Base-by-base conservation (phyloP, 495 filamentous ascomycete genomes). In the Aspergillus ellipticus region DNA sequence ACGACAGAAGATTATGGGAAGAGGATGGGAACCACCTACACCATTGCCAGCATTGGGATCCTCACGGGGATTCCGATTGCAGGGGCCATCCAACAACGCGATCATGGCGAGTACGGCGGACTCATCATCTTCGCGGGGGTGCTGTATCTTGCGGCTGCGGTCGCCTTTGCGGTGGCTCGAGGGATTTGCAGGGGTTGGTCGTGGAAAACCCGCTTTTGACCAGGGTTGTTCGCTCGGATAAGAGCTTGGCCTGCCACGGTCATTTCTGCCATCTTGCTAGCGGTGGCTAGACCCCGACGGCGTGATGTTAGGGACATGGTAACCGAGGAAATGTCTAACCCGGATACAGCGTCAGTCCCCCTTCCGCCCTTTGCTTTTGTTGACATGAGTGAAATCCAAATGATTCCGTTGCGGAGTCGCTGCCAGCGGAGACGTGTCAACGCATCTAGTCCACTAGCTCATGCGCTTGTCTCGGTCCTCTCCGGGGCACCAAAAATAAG, bases 11-110 rank as follows among this genome's bases (percentile, higher is more conserved):
- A 85, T 16, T 87, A 82, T 57, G 85, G 85, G 1, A 74, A 81
- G 59, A 81, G 81, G 48, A 86, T 81, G 58, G 86, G 82, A 1
- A 86, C 83, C 0, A 77, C 76, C 16, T 88, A 83, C 57, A 80
- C 77, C 0, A 55, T 88, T 4, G 79, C 80, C 5, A 82, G 79
- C 22, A 56, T 87, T 49, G 83, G 81, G 4, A 79, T 74, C 2
- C 73, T 96, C 19, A 89, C 83, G 5, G 88, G 88, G 3, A 82
- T 95, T 24, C 90, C 91, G 1, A 91, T 96, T 56, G 90, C 85
- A 0, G 92, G 92, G 0, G 64, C 66, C 16, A 69, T 73, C 35
- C 56, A 64, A 26, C 48, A 64, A 21, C 53, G 45, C 0, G 57
- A 59, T 39, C 31, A 54, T 7, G 62, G 65, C 4, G 60, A 66